These are phyloP conservation scores for Silene noctiflora DNA, from an alignment of 179 eudicot genomes.

Conservation along the genomic window DNA sequence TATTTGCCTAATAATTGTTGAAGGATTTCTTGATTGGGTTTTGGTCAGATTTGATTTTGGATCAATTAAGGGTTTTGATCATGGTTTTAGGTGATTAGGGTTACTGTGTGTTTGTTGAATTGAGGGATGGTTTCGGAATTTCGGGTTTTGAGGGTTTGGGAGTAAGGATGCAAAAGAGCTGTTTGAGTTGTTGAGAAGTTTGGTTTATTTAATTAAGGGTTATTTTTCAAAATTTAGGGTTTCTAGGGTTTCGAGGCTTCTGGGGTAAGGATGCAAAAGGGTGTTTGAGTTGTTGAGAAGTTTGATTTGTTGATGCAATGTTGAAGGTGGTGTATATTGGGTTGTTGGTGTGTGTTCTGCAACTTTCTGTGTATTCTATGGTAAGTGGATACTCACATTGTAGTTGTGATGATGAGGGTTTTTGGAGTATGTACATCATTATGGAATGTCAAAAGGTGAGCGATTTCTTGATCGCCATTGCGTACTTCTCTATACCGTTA, in stretches of 20 bases:
- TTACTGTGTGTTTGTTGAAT: constrained; percentile 13
- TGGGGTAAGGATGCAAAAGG: neutral
- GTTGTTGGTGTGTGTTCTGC: constrained; percentile 40
- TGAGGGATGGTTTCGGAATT: neutral
- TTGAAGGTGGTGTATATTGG: constrained; percentile 41
- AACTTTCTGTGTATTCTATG: constrained; percentile 36
- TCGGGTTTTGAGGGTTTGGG: neutral
- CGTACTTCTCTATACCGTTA: constrained; percentile 87
- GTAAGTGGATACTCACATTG: constrained; percentile 49
- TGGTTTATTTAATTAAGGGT: neutral
- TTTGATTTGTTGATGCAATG: constrained; percentile 44
- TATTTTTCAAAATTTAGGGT: constrained; percentile 9
- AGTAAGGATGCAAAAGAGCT: neutral
- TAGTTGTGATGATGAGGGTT: constrained; percentile 76
- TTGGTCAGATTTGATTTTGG: constrained; percentile 19
- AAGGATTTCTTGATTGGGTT: neutral
- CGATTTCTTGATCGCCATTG: constrained; percentile 84
- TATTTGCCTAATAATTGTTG: constrained; percentile 11
- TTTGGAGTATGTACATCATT: constrained; percentile 57
- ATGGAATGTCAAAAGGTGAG: constrained; percentile 74
- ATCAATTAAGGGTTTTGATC: neutral
- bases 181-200: neutral
- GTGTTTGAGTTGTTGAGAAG: neutral
- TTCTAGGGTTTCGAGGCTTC: constrained; percentile 6
- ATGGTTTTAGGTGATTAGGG: constrained; percentile 17